phyloP scores from a whole-genome alignment of 441 rosid species.

The Sinapis alba region DNA sequence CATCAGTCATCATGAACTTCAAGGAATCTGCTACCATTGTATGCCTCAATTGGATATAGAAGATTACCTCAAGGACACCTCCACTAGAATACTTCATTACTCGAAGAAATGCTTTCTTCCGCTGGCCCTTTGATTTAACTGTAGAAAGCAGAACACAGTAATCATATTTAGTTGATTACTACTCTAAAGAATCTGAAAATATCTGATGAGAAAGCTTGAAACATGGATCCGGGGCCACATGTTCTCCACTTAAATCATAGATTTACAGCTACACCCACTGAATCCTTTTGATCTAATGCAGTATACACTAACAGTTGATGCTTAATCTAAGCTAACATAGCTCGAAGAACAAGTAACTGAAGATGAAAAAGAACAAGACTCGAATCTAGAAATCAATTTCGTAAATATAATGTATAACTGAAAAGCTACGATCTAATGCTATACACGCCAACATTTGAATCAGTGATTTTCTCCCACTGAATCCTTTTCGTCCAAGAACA shows the following conservation, averaged over 20 bases:
- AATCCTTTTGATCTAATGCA: neutral
- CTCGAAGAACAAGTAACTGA: neutral
- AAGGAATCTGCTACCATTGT: slow-evolving; percentile 22
- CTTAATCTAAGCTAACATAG: neutral
- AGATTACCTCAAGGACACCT: slow-evolving; percentile 92
- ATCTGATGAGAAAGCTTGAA: neutral
- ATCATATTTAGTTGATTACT: neutral
- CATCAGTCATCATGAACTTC: slow-evolving; percentile 29
- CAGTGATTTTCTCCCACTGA: neutral
- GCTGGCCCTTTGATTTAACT: slow-evolving; percentile 74
- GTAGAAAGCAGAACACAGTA: slow-evolving; percentile 39
- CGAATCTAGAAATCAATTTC: neutral
- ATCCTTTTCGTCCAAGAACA: neutral
- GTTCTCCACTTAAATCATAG: neutral
- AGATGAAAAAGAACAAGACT: neutral
- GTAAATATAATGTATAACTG: neutral
- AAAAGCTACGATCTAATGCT: neutral
- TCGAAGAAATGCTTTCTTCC: slow-evolving; percentile 85
- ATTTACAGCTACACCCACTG: neutral
- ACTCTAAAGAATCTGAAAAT: neutral
- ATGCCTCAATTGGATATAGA: neutral
- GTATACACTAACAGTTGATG: neutral
- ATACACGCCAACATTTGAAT: neutral
- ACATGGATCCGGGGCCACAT: neutral
- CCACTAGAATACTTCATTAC: slow-evolving; percentile 93